Base-by-base conservation (phyloP, 2,329 filamentous ascomycete species). In the Penicillium sumatraense region DNA sequence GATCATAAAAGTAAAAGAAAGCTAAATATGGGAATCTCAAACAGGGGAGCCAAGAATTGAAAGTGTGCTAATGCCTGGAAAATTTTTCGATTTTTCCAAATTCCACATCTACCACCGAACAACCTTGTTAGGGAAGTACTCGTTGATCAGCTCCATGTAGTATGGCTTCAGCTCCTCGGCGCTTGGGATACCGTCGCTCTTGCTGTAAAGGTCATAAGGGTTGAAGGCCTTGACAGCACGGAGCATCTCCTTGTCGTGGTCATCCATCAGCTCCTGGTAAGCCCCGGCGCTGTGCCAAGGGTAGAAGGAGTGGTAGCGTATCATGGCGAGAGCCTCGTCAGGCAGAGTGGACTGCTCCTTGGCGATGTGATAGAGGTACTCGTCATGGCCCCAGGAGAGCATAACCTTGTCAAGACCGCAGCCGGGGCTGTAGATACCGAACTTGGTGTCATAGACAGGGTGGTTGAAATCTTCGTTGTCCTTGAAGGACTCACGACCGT, bases 221-320 rank as follows among this genome's bases (percentile, higher is more conserved):
- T 96, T 96, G 76, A 96, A 96, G 0, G 89, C 90, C 73, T 85
- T 83, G 47, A 96, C 91, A 8, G 91, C 91, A 69, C 85, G 84
- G 65, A 96, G 78, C 87, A 96, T 92, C 66, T 83, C 82, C 73
- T 88, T 78, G 66, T 96, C 92, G 70, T 92, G 88, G 57, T 89
- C 86, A 72, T 88, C 83, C 91, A 96, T 96, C 73, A 96, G 83
- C 75, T 91, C 86, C 57, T 76, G 75, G 77, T 96, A 96, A 6
- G 90, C 91, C 51, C 88, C 88, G 72, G 89, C 87, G 58, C 82
- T 85, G 77, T 96, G 92, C 92, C 91, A 96, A 14, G 92, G 88
- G 76, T 96, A 96, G 78, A 96, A 96, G 5, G 87, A 91, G 78
- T 96, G 92, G 77, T 96, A 96, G 53, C 92, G 82, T 72, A 96